Base-by-base conservation (phyloP, 2,329 filamentous ascomycete species). In the Nemania sp. region DNA sequence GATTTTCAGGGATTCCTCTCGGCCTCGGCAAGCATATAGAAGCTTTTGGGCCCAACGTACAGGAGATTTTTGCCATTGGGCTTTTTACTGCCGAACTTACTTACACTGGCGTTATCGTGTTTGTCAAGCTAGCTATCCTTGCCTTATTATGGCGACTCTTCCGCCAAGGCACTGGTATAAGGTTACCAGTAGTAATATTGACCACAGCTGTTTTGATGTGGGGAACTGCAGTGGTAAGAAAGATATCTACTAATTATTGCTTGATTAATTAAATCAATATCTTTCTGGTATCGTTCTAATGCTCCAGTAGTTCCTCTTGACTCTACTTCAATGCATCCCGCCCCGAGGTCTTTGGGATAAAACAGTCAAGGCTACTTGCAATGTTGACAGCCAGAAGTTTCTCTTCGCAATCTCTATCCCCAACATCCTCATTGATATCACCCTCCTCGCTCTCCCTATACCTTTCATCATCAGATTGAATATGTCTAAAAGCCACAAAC, bases 91-190 rank as follows among this genome's bases (percentile, higher is more conserved):
- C 36, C 6, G 52, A 52, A 43, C 37, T 59, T 15, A 52, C 52
- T 7, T 56, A 56, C 26, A 52, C 56, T 7, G 48, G 48, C 12
- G 48, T 56, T 14, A 56, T 56, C 5, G 48, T 56, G 12, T 52
- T 56, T 6, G 52, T 59, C 11, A 56, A 52, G 33, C 47, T 59
- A 26, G 45, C 48, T 3, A 53, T 59, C 6, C 48, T 56, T 15
- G 52, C 52, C 7, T 33, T 53, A 30, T 48, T 50, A 28, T 56
- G 56, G 52, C 52, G 56, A 11, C 52, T 52, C 11, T 59, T 59
- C 33, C 45, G 48, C n/a, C 45, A 40, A 15, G 49, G 31, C n/a
- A 46, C 15, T 23, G 54, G 48, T 34, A 56, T 56, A 7, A 56
- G 40, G 34, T n/a, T 49, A 2, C 51, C 44, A 14, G 20, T 49